Evolutionary conservation across 257 asterid species (phyloP), one percentile per base, ranked within the genome.

Genomic region (Solanum medicagineum): DNA sequence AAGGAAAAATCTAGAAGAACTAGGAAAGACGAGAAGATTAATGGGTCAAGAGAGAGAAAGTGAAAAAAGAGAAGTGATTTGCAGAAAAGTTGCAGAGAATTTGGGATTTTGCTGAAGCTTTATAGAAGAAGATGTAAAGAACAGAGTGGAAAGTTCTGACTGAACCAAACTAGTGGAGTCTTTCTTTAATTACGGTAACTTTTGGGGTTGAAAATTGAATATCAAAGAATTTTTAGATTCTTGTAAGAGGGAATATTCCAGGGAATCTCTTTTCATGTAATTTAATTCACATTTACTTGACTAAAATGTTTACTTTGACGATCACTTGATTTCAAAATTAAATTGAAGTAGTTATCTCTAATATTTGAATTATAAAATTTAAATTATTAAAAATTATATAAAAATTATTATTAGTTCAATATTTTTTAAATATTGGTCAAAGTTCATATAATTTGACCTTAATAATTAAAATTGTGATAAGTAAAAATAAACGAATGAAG

Each of bases 11-110:
- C 87, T 80, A 85, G 85, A 85, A 74, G 86, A 77, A 57, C 66
- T 22, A 44, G 32, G 49, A 42, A 44, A 89, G 45, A 86, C 32
- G 68, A 83, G 62, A 51, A 66, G 26, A 69, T 0, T 6, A 10
- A 40, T 17, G 84, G 85, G 88, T 89, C 92, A 88, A 87, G 84
- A 85, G 86, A 82, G 66, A 65, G 68, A 75, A 57, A 40, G 54
- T 5, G 40, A 63, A 5, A 73, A 81, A 60, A 8, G 59, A 47
- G 65, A 81, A 22, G 84, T 65, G 62, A 47, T 22, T 49, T 75
- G 60, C 26, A 77, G 63, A 2, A 51, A 26, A 53, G 63, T 77
- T 53, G 49, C 29, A 79, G 47, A 51, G 83, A 4, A 79, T 9
- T 53, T 53, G 49, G 65, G 83, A 26, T 79, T 79, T 75, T 17